These are phyloP conservation scores for Salvia sclarea DNA, from an alignment of 305 asterid species.

Conservation along the genomic window DNA sequence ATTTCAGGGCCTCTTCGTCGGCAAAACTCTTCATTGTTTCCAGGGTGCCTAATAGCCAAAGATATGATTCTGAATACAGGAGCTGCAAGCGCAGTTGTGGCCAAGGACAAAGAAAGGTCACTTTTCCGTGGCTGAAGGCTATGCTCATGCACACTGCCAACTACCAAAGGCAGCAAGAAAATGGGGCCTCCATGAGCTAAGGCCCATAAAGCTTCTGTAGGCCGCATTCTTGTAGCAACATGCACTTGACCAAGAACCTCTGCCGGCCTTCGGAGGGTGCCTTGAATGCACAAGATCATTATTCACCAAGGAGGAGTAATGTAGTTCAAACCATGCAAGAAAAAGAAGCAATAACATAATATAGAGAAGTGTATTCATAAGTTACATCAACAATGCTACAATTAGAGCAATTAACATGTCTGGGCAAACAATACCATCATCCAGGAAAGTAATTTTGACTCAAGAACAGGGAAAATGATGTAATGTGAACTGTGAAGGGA, in stretches of 20 bases:
- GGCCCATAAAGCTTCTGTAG: constrained; percentile 95
- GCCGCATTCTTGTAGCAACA: constrained; percentile 92
- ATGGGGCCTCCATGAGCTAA: constrained; percentile 95
- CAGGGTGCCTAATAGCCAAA: constrained; percentile 83
- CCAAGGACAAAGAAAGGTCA: constrained; percentile 66
- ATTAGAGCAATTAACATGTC: constrained; percentile 28
- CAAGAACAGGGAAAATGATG: constrained; percentile 20
- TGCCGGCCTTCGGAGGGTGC: constrained; percentile 88
- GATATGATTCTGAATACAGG: constrained; percentile 89
- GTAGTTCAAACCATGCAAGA: constrained; percentile 29
- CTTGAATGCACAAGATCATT: constrained; percentile 48
- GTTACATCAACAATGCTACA: constrained; percentile 19
- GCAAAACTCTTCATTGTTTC: constrained; percentile 87
- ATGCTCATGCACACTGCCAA: constrained; percentile 74
- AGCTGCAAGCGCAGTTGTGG: constrained; percentile 84
- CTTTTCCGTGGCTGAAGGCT: constrained; percentile 83
- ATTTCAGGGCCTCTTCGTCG: constrained; percentile 96
- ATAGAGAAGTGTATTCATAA: neutral
- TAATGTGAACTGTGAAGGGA: neutral
- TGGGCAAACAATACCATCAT: constrained; percentile 23
- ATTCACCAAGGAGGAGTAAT: constrained; percentile 37
- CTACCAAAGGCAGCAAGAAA: constrained; percentile 89
- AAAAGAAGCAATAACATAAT: constrained; percentile 21
- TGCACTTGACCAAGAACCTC: constrained; percentile 99
- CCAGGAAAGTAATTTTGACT: constrained; percentile 19